Evolutionary conservation across 2,329 filamentous ascomycete genomes (phyloP).

Genomic region (Epichloe festucae): DNA sequence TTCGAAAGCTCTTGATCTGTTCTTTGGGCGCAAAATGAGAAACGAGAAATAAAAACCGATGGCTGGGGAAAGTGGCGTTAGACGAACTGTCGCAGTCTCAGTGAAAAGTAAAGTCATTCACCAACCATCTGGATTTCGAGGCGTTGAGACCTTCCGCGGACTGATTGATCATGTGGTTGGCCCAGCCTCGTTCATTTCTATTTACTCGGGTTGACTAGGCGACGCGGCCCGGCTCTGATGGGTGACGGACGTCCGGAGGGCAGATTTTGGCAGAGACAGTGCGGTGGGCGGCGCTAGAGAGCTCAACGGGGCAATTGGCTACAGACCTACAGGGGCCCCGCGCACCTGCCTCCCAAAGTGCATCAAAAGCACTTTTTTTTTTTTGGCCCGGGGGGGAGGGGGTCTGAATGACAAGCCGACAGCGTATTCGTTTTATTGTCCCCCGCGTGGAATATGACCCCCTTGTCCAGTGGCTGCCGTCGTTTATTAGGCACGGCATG

Average conservation of each 20-base stretch:
- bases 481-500: too few relatives aligned
- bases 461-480: too few relatives aligned
- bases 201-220: conserved; percentile 18
- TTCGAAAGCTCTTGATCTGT: neutral
- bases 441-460: too few relatives aligned
- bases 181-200: conserved; percentile 20
- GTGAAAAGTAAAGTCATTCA: neutral
- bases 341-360: neutral
- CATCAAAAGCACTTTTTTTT: too few relatives aligned
- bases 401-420: too few relatives aligned
- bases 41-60: neutral
- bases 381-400: too few relatives aligned
- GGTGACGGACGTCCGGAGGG: neutral
- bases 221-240: conserved; percentile 6
- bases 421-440: too few relatives aligned
- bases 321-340: neutral
- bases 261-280: neutral
- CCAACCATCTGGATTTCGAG: conserved; percentile 8
- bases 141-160: conserved; percentile 1
- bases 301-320: neutral
- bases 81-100: neutral
- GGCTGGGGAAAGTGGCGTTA: neutral
- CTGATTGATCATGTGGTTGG: conserved; percentile 11
- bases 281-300: neutral
- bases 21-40: neutral